Conservation (phyloP, 768 basidiomycete species). For the Lentinula boryana region DNA sequence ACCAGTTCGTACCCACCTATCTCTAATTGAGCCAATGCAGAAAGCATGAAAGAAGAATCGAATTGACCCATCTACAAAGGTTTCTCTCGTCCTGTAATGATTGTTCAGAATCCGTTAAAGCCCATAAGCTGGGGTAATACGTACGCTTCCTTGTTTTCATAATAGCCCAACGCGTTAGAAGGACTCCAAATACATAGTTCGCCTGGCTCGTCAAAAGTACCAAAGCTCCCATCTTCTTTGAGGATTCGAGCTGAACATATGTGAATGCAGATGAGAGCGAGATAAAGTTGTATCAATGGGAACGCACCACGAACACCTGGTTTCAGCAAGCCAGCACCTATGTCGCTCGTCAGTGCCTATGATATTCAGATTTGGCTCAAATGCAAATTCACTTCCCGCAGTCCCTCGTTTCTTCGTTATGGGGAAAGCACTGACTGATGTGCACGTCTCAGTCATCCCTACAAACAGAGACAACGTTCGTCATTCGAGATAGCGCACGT, state of each 20-base stretch:
- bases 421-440: constrained; percentile 44
- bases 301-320: constrained; percentile 3
- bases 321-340: constrained; percentile 4
- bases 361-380: not conserved
- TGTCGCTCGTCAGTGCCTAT: not conserved
- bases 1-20: constrained; percentile 64
- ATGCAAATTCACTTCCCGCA: constrained; percentile 45
- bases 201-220: constrained; percentile 37
- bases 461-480: not conserved
- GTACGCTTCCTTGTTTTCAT: constrained; percentile 57
- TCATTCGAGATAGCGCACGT: not conserved
- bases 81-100: constrained; percentile 52
- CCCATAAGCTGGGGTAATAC: constrained; percentile 19
- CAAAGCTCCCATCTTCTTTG: constrained; percentile 38
- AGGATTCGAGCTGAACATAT: constrained; percentile 29
- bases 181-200: constrained; percentile 44
- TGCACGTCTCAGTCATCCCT: constrained; percentile 68
- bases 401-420: constrained; percentile 40
- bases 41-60: not conserved
- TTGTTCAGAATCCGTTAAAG: constrained; percentile 2
- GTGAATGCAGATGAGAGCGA: not conserved
- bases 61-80: constrained; percentile 59
- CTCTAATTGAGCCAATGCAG: not conserved
- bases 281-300: not conserved
- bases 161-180: constrained; percentile 35